Evolutionary conservation across 495 filamentous ascomycete genomes (phyloP).

Genomic region (Thozetella sp.): DNA sequence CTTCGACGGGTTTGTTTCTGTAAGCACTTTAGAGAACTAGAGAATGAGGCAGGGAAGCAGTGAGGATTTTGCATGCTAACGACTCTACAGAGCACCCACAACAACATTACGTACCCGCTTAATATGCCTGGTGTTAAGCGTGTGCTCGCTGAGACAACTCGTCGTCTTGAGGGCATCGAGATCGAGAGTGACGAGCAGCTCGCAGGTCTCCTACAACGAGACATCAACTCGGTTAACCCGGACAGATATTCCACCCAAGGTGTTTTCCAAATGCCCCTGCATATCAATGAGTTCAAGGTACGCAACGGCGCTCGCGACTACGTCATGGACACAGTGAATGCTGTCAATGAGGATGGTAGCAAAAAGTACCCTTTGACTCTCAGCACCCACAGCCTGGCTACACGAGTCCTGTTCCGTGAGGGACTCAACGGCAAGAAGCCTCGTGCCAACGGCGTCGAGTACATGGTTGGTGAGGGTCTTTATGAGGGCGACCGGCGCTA

Average conservation of each 20-base stretch:
- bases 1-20: conserved; percentile 11
- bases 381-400: neutral
- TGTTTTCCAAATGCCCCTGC: conserved; percentile 26
- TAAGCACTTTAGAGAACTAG: neutral
- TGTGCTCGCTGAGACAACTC: conserved; percentile 1
- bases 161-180: conserved; percentile 8
- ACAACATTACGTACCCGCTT: neutral
- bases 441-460: conserved; percentile 22
- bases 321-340: conserved; percentile 15
- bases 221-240: conserved; percentile 24
- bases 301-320: conserved; percentile 2
- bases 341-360: conserved; percentile 17
- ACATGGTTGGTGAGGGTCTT: conserved; percentile 19
- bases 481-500: conserved; percentile 28
- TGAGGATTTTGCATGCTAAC: too few relatives aligned
- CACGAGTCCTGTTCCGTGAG: neutral
- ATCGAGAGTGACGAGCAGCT: conserved; percentile 12
- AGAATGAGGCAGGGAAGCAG: conserved; percentile 16
- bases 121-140: neutral
- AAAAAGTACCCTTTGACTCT: conserved; percentile 5
- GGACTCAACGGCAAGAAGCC: conserved; percentile 10
- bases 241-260: conserved; percentile 23
- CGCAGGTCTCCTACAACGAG: conserved; percentile 15
- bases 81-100: conserved; percentile 29
- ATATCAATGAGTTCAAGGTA: conserved; percentile 13